Conservation (phyloP, 176 grass and related monocot species). For the Musa itinerans region DNA sequence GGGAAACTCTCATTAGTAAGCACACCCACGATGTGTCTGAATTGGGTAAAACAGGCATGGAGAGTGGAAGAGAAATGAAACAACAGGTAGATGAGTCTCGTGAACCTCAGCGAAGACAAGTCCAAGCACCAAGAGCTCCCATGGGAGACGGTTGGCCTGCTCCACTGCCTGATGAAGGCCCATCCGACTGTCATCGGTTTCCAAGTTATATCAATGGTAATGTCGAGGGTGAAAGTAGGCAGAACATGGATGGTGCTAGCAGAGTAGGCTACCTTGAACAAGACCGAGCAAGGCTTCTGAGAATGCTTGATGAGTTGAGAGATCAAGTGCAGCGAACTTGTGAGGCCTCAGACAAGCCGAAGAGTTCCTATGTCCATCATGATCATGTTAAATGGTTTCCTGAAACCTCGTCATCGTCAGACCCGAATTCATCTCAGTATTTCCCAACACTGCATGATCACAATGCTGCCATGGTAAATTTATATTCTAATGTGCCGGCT, state of each 20-base stretch:
- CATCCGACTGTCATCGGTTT: slow-evolving; percentile 26
- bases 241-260: slow-evolving; percentile 43
- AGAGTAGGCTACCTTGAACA: slow-evolving; percentile 72
- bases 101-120: background rate
- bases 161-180: slow-evolving; percentile 27
- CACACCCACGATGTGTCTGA: slow-evolving; percentile 5
- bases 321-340: slow-evolving; percentile 84
- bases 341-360: slow-evolving; percentile 40
- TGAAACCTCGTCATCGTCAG: slow-evolving; percentile 33
- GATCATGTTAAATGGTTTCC: slow-evolving; percentile 28
- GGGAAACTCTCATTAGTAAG: no score
- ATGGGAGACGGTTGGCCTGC: slow-evolving; percentile 4
- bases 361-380: slow-evolving; percentile 35
- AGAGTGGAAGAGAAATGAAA: slow-evolving; percentile 18
- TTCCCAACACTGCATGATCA: slow-evolving; percentile 34
- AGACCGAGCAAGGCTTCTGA: slow-evolving; percentile 65
- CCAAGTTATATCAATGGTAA: slow-evolving; percentile 22
- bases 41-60: slow-evolving; percentile 6
- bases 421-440: slow-evolving; percentile 29
- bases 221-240: slow-evolving; percentile 20
- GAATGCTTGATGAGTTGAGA: slow-evolving; percentile 91
- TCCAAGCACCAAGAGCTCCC: slow-evolving; percentile 15
- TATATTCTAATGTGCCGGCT: slow-evolving; percentile 39
- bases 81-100: background rate
- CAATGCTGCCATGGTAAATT: slow-evolving; percentile 32